Percentiles rank a stretch among this genome's conserved stretches.
Conservation (phyloP, 2,329 filamentous ascomycete species). For the Penicillium hordei region DNA sequence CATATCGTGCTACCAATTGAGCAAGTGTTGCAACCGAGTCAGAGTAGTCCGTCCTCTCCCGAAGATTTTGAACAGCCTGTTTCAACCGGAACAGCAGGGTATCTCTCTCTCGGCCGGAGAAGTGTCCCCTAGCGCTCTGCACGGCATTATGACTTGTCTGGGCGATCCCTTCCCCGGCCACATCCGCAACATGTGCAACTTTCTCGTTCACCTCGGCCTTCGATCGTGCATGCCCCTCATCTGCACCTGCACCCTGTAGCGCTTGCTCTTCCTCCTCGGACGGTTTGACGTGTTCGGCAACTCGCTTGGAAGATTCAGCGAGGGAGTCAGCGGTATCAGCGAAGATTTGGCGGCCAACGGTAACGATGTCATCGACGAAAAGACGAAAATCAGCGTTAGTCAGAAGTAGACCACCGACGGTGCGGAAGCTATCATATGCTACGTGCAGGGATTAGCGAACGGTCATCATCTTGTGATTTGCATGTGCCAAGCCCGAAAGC, state of each 20-base stretch:
- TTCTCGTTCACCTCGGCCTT: slow-evolving; percentile 63
- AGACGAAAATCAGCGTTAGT: slow-evolving; percentile 88
- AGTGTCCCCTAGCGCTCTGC: slow-evolving; percentile 70
- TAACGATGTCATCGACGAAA: slow-evolving; percentile 76
- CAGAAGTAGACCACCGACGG: slow-evolving; percentile 78
- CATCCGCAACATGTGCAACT: slow-evolving; percentile 52
- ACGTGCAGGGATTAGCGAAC: slow-evolving; percentile 16
- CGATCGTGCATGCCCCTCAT: slow-evolving; percentile 53
- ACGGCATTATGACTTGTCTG: slow-evolving; percentile 57
- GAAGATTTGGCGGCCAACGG: slow-evolving; percentile 79
- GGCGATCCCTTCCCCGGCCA: slow-evolving; percentile 37
- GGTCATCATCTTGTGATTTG: not conserved
- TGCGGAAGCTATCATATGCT: slow-evolving; percentile 80
- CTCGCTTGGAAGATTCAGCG: slow-evolving; percentile 71
- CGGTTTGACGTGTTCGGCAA: slow-evolving; percentile 71
- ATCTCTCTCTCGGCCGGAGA: slow-evolving; percentile 69
- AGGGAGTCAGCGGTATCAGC: slow-evolving; percentile 80
- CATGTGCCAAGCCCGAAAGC: slow-evolving; percentile 3
- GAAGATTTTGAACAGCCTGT: slow-evolving; percentile 69
- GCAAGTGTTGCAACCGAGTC: slow-evolving; percentile 80
- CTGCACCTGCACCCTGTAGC: slow-evolving; percentile 48
- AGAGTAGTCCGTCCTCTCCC: slow-evolving; percentile 76
- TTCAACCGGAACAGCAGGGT: slow-evolving; percentile 75
- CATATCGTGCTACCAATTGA: slow-evolving; percentile 74
- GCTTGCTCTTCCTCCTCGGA: slow-evolving; percentile 59